Evolutionary conservation across 768 basidiomycete genomes (phyloP).

Genomic region (Rhizopogon vesiculosus): DNA sequence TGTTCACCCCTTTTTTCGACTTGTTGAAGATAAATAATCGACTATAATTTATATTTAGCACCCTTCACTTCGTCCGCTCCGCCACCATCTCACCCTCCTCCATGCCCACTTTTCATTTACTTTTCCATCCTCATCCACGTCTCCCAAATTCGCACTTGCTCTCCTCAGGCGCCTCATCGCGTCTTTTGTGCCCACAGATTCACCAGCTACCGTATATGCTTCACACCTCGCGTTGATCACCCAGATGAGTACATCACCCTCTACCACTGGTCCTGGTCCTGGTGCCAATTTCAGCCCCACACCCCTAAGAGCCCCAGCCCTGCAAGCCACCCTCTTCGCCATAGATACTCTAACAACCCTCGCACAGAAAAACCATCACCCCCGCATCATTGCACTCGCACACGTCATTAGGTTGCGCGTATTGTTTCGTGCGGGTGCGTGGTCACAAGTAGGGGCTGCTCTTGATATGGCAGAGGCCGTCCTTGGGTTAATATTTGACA

Average conservation of each 20-base stretch:
- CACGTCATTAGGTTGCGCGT: conserved; percentile 54
- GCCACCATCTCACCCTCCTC: conserved; percentile 54
- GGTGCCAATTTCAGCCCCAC: not conserved
- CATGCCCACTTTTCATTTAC: conserved; percentile 46
- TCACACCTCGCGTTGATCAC: conserved; percentile 54
- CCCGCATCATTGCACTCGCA: conserved; percentile 42
- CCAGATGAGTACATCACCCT: conserved; percentile 27
- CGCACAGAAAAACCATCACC: conserved; percentile 31
- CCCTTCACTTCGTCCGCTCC: conserved; percentile 59
- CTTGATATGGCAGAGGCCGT: conserved; percentile 45
- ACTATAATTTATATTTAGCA: conserved; percentile 34
- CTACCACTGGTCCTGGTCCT: not conserved
- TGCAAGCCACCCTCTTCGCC: conserved; percentile 26
- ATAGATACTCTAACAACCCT: conserved; percentile 30
- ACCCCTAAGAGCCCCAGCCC: conserved; percentile 10
- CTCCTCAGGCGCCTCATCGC: conserved; percentile 50
- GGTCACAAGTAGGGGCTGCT: conserved; percentile 46
- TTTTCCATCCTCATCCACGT: not conserved
- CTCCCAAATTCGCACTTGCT: conserved; percentile 52
- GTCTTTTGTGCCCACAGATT: conserved; percentile 41
- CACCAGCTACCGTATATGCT: conserved; percentile 48
- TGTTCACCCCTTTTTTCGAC: not conserved
- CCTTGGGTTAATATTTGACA: conserved; percentile 35
- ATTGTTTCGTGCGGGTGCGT: conserved; percentile 49
- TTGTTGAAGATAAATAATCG: conserved; percentile 1